Evolutionary conservation across 2,329 filamentous ascomycete species (phyloP), one percentile per base, ranked within the genome.

Genomic region (Aspergillus versicolor): DNA sequence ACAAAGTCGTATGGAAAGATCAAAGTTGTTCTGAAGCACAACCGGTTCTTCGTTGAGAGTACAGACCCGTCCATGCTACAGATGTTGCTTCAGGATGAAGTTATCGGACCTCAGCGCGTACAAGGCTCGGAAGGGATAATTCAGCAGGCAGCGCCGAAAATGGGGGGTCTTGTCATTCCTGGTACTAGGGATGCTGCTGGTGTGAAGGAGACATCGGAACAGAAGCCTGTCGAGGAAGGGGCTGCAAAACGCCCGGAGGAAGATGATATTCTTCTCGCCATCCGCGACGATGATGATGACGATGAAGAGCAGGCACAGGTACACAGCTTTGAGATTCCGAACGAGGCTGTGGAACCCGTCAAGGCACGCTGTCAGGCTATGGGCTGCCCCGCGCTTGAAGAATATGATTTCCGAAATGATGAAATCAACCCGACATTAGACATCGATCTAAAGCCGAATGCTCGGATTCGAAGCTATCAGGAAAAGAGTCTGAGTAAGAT

Each of bases 401-500:
- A 99, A 75, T 99, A 99, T 74, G 94, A 99, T 73, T 99, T 97
- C 74, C 84, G 92, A 57, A 92, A 94, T 65, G 94, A 99, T 71
- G 85, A 90, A 59, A 83, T 86, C 65, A 99, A 97, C 68, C 85
- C 93, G 1, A 96, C 91, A 50, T 80, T 99, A 37, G 92, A 97
- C 56, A 99, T 99, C 65, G 93, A 97, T 72, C 80, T 97, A 48
- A 90, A 90, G 66, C 92, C 93, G 0, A 88, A 88, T 56, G 93
- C 92, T 0, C 89, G 93, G 68, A 97, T 97, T 71, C 87, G 93
- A 71, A 88, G 84, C 79, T 99, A 99, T 67, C 94, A 99, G 72
- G 94, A 99, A 74, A 96, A 97, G 77, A 96, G 92, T 63, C 80
- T 99, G 9, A 96, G 91, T 78, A 99, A 99, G 75, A 99, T 99